Evolutionary conservation across 192 early-diverging fungal genomes (phyloP), one percentile per base, ranked within the genome.

Genomic region (Linnemannia exigua): DNA sequence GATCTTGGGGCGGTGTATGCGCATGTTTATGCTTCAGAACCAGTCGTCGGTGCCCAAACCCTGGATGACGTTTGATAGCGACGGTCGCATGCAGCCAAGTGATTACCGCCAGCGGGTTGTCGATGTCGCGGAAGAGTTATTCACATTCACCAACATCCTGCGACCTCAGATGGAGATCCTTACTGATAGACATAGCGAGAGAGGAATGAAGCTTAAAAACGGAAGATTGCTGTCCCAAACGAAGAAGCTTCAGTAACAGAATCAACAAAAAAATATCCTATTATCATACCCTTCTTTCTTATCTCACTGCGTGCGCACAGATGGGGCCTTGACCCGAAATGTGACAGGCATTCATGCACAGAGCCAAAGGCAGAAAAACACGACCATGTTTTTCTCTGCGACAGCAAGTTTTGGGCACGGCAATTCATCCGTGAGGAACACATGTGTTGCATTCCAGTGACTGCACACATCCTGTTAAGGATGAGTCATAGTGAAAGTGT

Each of bases 31-130:
- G 7, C 91, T 91, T 67, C 90, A 82, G 33, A 91, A 91, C 46
- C 90, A 91, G 76, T 87, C 82, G 17, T 91, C 90, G 1, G 88
- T 91, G n/a, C 88, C 90, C 52, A 91, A 91, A 50, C 88, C 90
- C 16, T 91, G 90, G 90, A 91, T 88, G 1, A 90, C 91, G 54
- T 91, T 91, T 67, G 90, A 91, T 67, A 38, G 25, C 4, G 67
- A 91, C 35, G 90, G 86, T 25, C 54, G 90, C 0, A 82, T 91
- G 76, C 90, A 88, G 54, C 69, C 79, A 14, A 89, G 88, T 66
- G 76, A 80, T 68, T 79, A 78, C 16, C 71, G 91, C 17, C 84
- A 91, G 52, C 81, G 91, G 11, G 89, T 92, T 14, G 86, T 91
- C 2, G 88, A 92, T 89, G 91, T 92, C 0, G 89, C 89, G 1